Evolutionary conservation across 2,329 filamentous ascomycete genomes (phyloP).

Genomic region (Fusarium sp.): DNA sequence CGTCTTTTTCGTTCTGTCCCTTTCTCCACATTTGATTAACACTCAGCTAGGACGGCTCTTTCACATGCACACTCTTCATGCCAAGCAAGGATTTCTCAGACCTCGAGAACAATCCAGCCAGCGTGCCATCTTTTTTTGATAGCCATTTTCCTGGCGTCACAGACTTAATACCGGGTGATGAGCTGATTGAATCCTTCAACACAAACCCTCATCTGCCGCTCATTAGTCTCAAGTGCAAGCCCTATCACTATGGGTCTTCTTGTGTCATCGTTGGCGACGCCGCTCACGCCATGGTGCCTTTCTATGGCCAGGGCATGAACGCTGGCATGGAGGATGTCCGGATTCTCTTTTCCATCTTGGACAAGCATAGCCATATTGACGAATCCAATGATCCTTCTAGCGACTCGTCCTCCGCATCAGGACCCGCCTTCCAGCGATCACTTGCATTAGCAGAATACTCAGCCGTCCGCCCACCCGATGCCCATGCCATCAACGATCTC

Average conservation of each 20-base stretch:
- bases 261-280: constrained; percentile 92
- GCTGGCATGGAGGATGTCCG: constrained; percentile 94
- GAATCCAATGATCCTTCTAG: constrained; percentile 58
- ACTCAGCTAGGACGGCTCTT: constrained; percentile 78
- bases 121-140: constrained; percentile 80
- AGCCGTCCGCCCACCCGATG: constrained; percentile 77
- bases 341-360: constrained; percentile 84
- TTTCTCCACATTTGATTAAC: constrained; percentile 15
- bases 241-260: constrained; percentile 82
- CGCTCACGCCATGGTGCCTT: constrained; percentile 97
- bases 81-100: constrained; percentile 75
- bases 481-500: constrained; percentile 91
- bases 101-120: constrained; percentile 72
- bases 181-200: constrained; percentile 79
- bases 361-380: constrained; percentile 68
- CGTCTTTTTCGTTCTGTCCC: constrained; percentile 46
- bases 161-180: constrained; percentile 72
- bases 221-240: constrained; percentile 91
- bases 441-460: constrained; percentile 83
- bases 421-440: constrained; percentile 66
- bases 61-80: constrained; percentile 94
- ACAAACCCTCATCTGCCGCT: constrained; percentile 90
- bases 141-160: constrained; percentile 88
- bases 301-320: constrained; percentile 99
- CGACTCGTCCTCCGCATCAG: constrained; percentile 51